Evolutionary conservation across 2,329 filamentous ascomycete genomes (phyloP).

Genomic region (Sporothrix pseudoabietina): DNA sequence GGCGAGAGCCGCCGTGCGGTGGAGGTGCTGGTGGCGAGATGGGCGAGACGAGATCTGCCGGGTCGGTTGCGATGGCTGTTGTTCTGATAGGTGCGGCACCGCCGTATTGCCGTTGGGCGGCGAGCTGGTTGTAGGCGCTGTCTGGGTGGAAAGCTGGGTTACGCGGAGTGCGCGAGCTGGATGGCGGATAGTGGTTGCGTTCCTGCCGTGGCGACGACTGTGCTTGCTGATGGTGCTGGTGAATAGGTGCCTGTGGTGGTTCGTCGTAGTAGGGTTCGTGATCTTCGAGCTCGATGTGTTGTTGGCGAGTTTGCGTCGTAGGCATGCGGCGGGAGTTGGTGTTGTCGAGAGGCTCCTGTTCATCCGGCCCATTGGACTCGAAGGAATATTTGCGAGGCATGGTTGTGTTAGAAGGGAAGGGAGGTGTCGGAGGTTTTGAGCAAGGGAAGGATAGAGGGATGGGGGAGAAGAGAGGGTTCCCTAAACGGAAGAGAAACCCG

Average conservation of each 20-base stretch:
- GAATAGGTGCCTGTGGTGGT: conserved; percentile 23
- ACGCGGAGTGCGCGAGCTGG: conserved; percentile 31
- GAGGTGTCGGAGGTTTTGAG: background rate
- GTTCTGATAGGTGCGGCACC: conserved; percentile 35
- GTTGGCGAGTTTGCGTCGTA: conserved; percentile 25
- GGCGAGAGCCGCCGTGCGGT: conserved; percentile 30
- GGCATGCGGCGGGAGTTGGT: conserved; percentile 21
- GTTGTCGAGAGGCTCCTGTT: conserved; percentile 35
- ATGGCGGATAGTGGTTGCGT: conserved; percentile 34
- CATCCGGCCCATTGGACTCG: conserved; percentile 35
- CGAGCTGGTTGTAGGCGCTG: conserved; percentile 43
- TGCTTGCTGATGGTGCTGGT: conserved; percentile 28
- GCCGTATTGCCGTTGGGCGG: conserved; percentile 39
- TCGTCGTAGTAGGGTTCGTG: conserved; percentile 32
- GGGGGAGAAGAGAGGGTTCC: background rate
- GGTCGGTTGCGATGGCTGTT: background rate
- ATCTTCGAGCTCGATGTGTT: conserved; percentile 28
- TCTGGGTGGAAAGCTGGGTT: conserved; percentile 43
- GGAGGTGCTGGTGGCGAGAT: conserved; percentile 38
- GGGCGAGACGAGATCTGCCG: conserved; percentile 36
- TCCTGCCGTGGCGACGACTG: conserved; percentile 27
- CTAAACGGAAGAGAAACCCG: conserved; percentile 23
- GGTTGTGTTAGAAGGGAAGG: conserved; percentile 2
- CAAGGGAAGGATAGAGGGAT: background rate
- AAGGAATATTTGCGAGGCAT: conserved; percentile 36